A percentile compares a stretch with the other conserved stretches of the same genome.
Evolutionary conservation across 2,329 filamentous ascomycete genomes (phyloP).

Genomic region (Fusarium sp.): DNA sequence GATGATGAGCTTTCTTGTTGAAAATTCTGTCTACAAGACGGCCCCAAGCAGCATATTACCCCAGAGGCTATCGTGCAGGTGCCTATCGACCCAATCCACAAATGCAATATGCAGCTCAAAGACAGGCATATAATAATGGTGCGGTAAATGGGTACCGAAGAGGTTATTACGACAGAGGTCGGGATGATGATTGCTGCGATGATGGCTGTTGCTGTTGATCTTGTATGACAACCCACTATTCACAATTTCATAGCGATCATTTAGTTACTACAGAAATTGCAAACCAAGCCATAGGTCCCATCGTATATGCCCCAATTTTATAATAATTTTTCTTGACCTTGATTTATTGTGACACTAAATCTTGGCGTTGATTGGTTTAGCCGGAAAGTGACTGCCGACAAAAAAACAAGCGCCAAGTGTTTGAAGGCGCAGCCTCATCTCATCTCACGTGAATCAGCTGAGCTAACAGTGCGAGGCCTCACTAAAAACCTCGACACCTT

Average conservation of each 20-base stretch:
- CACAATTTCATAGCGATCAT: no score
- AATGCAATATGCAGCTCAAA: no score
- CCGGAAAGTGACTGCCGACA: constrained; percentile 12
- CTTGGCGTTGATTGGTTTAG: constrained; percentile 7
- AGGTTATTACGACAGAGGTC: background rate
- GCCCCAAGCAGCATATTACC: no score
- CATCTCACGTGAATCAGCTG: constrained; percentile 29
- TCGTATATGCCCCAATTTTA: background rate
- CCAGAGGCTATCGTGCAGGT: no score
- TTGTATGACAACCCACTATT: no score
- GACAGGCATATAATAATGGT: no score
- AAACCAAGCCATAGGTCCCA: background rate
- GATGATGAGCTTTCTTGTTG: no score
- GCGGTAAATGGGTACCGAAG: no score
- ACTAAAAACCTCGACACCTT: background rate
- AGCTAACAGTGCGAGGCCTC: constrained; percentile 23
- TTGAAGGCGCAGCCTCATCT: constrained; percentile 30
- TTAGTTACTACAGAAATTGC: no score
- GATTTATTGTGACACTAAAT: background rate
- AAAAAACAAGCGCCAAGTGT: background rate
- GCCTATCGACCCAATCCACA: no score
- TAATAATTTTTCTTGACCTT: background rate
- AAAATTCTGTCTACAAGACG: no score
- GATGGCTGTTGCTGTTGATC: background rate
- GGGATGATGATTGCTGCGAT: background rate